Evolutionary conservation across 805 yeast species (phyloP), one percentile per base, ranked within the genome.

Genomic region (Grigorovia humatica): DNA sequence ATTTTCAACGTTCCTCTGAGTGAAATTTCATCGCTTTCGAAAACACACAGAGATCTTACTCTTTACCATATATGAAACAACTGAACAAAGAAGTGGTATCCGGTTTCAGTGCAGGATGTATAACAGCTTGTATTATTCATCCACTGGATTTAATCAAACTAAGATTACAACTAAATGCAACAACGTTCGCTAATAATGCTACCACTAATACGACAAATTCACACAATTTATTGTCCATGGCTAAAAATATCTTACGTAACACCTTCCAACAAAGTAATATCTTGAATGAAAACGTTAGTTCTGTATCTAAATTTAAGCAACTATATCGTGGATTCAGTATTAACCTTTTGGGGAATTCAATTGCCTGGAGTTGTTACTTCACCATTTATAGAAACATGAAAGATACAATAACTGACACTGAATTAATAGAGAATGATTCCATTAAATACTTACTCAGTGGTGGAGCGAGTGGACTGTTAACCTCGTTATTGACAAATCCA

Each of bases 351-450:
- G 99, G 98, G 0, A 88, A 89, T 57, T 80, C 95, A 0, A 64
- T 80, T 0, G 91, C 96, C 0, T 93, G 99, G 98, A 85, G 88
- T 0, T 65, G 87, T 6, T 93, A 93, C 62, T 93, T 93, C 68
- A 78, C 83, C 32, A 70, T 87, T 43, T 93, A 90, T 67, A 77
- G 85, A 40, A 76, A 74, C 52, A 75, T 79, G 55, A 87, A 86
- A 55, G 73, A 70, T 48, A 49, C 65, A 64, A 43, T 17, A 59
- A 18, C 12, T 46, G 38, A 9, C 12, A n/a, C 8, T 40, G n/a
- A 49, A 8, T 17, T 13, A 9, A 43, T 42, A 12, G 13, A 41
- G 13, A 45, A 44, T 19, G 30, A 40, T 7, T 68, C 81, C 8
- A 64, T 68, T 51, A 73, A 75, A 54, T 80, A 80, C 65, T 59